Base-by-base conservation (phyloP, 345 rosid genomes). In the Populus alba region DNA sequence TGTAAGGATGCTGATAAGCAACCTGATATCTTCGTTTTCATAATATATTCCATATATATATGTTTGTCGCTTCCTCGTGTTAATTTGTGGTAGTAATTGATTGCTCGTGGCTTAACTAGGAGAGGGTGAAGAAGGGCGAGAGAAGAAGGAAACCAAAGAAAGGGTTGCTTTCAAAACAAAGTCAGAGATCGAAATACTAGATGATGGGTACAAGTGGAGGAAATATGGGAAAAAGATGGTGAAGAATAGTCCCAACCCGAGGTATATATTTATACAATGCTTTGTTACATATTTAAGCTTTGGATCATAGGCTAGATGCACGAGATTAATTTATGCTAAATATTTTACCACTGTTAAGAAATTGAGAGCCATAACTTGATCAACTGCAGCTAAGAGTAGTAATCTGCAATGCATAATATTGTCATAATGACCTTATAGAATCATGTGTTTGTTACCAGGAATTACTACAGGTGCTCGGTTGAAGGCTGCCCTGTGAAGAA, bases 191-290 rank as follows among this genome's bases (percentile, higher is more conserved):
- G 99, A 96, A 80, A 87, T 92, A 76, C 85, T 96, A 27, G 94
- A 91, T 70, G 99, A 96, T 41, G 99, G 99, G 2, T 96, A 74
- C 88, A 96, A 81, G 82, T 96, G 99, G 99, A 90, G 98, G 81
- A 96, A 96, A 79, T 96, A 96, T 72, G 99, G 99, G 39, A 96
- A 94, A 91, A 96, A 96, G 85, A 91, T 89, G 97, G 98, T 96
- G 45, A 96, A 94, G 84, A 88, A 92, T 86, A 94, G 94, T 81
- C 92, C 97, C 4, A 85, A 96, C 71, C 99, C 98, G 11, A 96
- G 99, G 99, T 95, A 85, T 25, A 25, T 39, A 22, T 20, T 9
- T 15, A 41, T 38, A 38, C 8, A 38, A 38, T 38, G 39, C 39
- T 38, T 38, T 1, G 39, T 38, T 38, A 41, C 45, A 41, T 41